These are phyloP conservation scores for Uncinocarpus reesii DNA, from an alignment of 2,329 filamentous ascomycete genomes.

Conservation along the genomic window DNA sequence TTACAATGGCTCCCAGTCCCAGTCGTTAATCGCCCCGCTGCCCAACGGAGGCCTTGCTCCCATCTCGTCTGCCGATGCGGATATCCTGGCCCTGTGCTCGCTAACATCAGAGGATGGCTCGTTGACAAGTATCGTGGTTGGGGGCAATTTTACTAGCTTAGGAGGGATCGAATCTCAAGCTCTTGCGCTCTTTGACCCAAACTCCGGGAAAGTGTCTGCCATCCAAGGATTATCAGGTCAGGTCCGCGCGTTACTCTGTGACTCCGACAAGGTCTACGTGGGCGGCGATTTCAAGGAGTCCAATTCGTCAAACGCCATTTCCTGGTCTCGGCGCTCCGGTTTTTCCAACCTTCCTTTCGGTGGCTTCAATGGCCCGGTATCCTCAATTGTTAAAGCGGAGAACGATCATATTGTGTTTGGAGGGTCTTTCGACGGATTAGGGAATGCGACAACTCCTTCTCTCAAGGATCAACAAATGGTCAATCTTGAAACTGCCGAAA, in stretches of 20 bases:
- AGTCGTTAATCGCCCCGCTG: slow-evolving; percentile 68
- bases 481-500: slow-evolving; percentile 68
- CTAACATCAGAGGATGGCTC: slow-evolving; percentile 58
- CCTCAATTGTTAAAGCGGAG: slow-evolving; percentile 67
- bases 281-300: slow-evolving; percentile 72
- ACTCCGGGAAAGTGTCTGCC: slow-evolving; percentile 58
- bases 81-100: slow-evolving; percentile 79
- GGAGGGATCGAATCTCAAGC: slow-evolving; percentile 64
- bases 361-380: slow-evolving; percentile 88
- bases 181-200: slow-evolving; percentile 70
- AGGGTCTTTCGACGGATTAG: slow-evolving; percentile 76
- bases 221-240: slow-evolving; percentile 71
- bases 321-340: slow-evolving; percentile 58
- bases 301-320: slow-evolving; percentile 81
- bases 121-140: slow-evolving; percentile 66
- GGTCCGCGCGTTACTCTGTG: slow-evolving; percentile 74
- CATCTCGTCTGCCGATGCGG: slow-evolving; percentile 66
- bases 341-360: slow-evolving; percentile 80
- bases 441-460: slow-evolving; percentile 56
- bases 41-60: slow-evolving; percentile 75
- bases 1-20: slow-evolving; percentile 42
- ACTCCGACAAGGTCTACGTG: slow-evolving; percentile 76
- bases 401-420: slow-evolving; percentile 87
- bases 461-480: slow-evolving; percentile 63
- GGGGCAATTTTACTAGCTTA: slow-evolving; percentile 91